Evolutionary conservation across 2,329 filamentous ascomycete species (phyloP).

Genomic region (Huntiella savannae): DNA sequence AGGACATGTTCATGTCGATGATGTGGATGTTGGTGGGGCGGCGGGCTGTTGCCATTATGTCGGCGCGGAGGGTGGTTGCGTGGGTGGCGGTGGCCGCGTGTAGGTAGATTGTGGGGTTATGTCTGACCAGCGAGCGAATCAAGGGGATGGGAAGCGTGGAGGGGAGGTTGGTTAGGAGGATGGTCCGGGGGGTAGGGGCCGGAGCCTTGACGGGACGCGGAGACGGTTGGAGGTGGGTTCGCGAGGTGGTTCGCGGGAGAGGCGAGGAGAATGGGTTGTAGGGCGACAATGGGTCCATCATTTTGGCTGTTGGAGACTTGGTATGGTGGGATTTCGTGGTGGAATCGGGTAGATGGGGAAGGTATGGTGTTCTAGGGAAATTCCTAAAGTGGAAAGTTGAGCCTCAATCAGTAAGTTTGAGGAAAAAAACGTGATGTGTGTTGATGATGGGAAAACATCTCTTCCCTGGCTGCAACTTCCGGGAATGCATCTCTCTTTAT

Average conservation of each 20-base stretch:
- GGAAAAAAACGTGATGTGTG: too few relatives aligned
- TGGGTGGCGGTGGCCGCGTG: neutral
- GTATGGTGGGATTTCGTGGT: neutral
- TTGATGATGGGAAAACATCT: too few relatives aligned
- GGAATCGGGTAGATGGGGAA: neutral
- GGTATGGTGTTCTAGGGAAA: neutral
- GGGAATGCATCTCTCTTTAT: too few relatives aligned
- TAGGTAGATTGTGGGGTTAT: neutral
- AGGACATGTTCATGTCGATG: neutral
- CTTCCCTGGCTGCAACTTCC: too few relatives aligned
- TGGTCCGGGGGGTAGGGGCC: neutral
- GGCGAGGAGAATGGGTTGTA: neutral
- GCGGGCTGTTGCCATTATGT: neutral
- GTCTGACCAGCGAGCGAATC: neutral
- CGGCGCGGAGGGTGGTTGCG: neutral
- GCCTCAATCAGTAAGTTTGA: too few relatives aligned
- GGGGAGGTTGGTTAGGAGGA: neutral
- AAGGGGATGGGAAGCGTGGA: neutral
- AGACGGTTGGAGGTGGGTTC: neutral
- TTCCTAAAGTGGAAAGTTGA: too few relatives aligned
- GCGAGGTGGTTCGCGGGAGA: too few relatives aligned
- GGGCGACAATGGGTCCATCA: neutral
- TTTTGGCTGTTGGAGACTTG: neutral
- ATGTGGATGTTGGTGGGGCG: neutral
- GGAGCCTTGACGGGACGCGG: neutral